Evolutionary conservation across 768 basidiomycete genomes (phyloP).

Genomic region (Termitomyces sp.): DNA sequence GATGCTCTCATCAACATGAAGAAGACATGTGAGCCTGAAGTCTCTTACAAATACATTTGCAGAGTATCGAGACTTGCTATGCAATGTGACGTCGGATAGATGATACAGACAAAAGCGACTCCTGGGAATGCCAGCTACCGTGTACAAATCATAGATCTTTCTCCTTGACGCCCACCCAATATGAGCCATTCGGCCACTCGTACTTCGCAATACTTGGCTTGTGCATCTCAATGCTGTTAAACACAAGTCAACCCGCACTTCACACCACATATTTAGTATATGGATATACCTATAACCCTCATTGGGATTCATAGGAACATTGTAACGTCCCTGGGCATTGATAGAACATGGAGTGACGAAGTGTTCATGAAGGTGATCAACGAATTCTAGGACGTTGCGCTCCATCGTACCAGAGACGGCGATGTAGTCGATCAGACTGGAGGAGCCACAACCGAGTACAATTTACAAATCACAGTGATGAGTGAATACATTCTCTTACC

Average conservation of each 20-base stretch:
- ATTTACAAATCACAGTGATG: not conserved
- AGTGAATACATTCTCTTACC: slow-evolving; percentile 37
- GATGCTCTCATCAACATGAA: not conserved
- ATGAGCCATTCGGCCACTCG: slow-evolving; percentile 81
- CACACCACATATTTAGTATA: not conserved
- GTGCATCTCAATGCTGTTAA: slow-evolving; percentile 80
- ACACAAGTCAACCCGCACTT: not conserved
- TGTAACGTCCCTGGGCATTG: slow-evolving; percentile 80
- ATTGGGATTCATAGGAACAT: slow-evolving; percentile 67
- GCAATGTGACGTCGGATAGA: not conserved
- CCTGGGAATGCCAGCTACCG: not conserved
- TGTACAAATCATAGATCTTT: not conserved
- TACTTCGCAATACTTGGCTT: slow-evolving; percentile 75
- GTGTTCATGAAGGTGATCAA: slow-evolving; percentile 91
- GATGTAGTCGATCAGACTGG: slow-evolving; percentile 88
- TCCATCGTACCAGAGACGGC: slow-evolving; percentile 89
- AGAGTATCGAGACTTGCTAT: too few relatives aligned
- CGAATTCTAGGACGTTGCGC: slow-evolving; percentile 88
- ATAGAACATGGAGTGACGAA: slow-evolving; percentile 87
- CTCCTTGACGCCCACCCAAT: slow-evolving; percentile 51
- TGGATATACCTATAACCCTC: slow-evolving; percentile 73
- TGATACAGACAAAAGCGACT: not conserved
- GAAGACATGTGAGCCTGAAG: not conserved
- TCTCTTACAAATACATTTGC: not conserved
- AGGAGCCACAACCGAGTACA: not conserved